Evolutionary conservation across 306 rosid genomes (phyloP), one percentile per base, ranked within the genome.

Genomic region (Crataegus laevigata): DNA sequence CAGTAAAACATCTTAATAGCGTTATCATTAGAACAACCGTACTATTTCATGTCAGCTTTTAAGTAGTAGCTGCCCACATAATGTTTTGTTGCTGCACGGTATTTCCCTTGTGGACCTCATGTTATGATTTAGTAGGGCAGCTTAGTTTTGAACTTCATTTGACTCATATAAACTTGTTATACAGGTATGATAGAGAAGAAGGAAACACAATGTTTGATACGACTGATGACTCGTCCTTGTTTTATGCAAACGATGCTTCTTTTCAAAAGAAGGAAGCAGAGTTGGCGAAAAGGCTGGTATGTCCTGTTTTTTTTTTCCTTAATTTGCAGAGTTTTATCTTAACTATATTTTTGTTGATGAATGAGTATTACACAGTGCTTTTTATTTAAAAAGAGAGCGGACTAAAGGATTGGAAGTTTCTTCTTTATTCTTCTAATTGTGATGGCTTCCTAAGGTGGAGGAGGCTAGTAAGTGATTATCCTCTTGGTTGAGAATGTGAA

Each of bases 251-350:
- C 6, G 98, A 91, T 67, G 93, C 93, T 85, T 85, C 97, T 36
- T 84, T 90, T 80, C 96, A 94, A 89, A 94, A 94, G 88, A 94
- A 91, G 85, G 98, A 94, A 86, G 97, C 97, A 22, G 98, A 94
- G 84, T 81, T 94, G 83, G 97, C 98, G 70, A 94, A 90, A 88
- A 87, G 90, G 82, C 87, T 94, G 96, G 98, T 94, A 91, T 55
- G 76, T 81, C 42, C 60, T 38, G 75, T 32, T 36, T 78, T 66
- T 5, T 11, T 43, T 64, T 21, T 71, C n/a, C 65, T 59, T 62
- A 29, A 62, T 32, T 60, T 68, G 78, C 64, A 67, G 24, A 24
- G 22, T 15, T 45, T 11, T 66, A 34, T 45, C 25, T 69, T n/a
- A 69, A 69, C 28, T 34, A 66, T 55, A 71, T 54, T 50, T 60